Base-by-base conservation (phyloP, 164 flowering plant species). In the Liriodendron chinense region DNA sequence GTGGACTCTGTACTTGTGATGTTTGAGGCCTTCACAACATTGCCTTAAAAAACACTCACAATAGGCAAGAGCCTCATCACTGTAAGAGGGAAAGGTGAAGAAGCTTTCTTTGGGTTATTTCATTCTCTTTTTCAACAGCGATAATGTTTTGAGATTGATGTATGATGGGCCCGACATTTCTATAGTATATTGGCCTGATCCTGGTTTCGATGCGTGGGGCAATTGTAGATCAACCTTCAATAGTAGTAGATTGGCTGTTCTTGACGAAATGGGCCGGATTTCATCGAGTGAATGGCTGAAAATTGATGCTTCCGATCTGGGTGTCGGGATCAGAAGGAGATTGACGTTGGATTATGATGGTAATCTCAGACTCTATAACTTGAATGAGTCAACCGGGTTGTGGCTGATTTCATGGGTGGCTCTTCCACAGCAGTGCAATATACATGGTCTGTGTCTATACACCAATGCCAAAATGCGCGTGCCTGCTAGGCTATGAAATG, bases 391-490 rank as follows among this genome's bases (percentile, higher is more conserved):
- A 9, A 78, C 68, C 1, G 65, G 72, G 26, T 16, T 43, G 12
- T 78, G 80, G 80, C 57, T 18, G 16, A 66, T 78, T 65, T 22
- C 76, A 61, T 78, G 76, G 72, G n/a, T 67, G 47, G 72, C 63
- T 20, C 63, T 62, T 10, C n/a, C 26, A 23, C 48, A 73, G 50
- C 28, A 22, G 47, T 78, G 80, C 50, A 20, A 34, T 9, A 69
- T 78, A 1, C 76, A 73, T 57, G 80, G 80, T 1, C 70, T 78
- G 21, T 59, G 23, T 68, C 47, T 75, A 59, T 70, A 59, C 73
- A 43, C 73, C 68, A 26, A 26, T 25, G 22, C 78, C 78, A n/a
- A 47, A 24, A n/a, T 69, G 73, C 43, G n/a, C 73, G 2, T 69
- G 78, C 43, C 78, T 68, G 16, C 78, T 62, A 1, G 74, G 78